Percentiles rank a stretch among this genome's conserved stretches.
Evolutionary conservation across 306 rosid species (phyloP).

Genomic region (Cucurbita pepo): DNA sequence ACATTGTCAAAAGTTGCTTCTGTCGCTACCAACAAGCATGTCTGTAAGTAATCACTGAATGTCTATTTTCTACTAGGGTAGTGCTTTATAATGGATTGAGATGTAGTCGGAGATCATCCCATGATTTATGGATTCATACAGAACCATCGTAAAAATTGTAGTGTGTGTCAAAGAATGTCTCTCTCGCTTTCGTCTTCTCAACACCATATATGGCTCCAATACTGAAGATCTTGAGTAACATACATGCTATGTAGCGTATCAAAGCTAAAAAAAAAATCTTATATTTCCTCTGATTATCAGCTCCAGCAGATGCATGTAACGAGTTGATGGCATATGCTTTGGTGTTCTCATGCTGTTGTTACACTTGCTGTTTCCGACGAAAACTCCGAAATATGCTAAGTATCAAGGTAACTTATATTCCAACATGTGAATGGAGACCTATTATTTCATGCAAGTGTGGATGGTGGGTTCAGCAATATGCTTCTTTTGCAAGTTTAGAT

Average conservation of each 20-base stretch:
- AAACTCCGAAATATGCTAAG: slow-evolving; percentile 77
- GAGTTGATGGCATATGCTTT: slow-evolving; percentile 93
- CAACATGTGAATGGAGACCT: not conserved
- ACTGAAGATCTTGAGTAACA: not conserved
- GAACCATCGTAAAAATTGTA: not conserved
- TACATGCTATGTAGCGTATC: not conserved
- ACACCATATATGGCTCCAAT: not conserved
- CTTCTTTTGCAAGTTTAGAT: not conserved
- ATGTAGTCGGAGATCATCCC: not conserved
- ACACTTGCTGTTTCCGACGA: slow-evolving; percentile 78
- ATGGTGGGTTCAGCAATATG: not conserved
- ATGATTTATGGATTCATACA: not conserved
- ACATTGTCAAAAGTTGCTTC: slow-evolving; percentile 77
- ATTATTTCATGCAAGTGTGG: not conserved
- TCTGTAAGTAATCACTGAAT: slow-evolving; percentile 47
- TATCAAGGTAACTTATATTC: slow-evolving; percentile 47
- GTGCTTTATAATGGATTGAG: not conserved
- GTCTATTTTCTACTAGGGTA: not conserved
- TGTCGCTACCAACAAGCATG: slow-evolving; percentile 64
- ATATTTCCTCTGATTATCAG: slow-evolving; percentile 23
- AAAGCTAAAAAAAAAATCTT: not conserved
- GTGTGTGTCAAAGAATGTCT: not conserved
- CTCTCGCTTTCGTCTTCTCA: not conserved
- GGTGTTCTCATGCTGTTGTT: slow-evolving; percentile 85
- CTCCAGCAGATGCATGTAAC: slow-evolving; percentile 77